These are phyloP conservation scores for Elaeis oleifera DNA, from an alignment of 202 grass and related monocot species.

Conservation along the genomic window DNA sequence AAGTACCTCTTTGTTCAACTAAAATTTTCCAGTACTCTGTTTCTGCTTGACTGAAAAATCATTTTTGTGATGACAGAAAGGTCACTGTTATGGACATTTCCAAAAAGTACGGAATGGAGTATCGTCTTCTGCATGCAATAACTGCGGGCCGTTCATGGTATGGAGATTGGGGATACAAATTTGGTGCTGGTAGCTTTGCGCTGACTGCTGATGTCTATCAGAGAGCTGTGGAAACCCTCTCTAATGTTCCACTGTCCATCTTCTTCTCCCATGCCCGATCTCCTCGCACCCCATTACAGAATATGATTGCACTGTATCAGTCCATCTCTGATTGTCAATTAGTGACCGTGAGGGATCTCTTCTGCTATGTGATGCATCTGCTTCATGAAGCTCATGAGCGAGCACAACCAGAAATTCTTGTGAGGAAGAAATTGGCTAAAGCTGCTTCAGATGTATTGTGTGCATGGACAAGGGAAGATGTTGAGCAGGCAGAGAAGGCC, in stretches of 20 bases:
- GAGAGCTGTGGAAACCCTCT: slow-evolving; percentile 56
- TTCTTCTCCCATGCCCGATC: slow-evolving; percentile 44
- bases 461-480: slow-evolving; percentile 45
- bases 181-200: slow-evolving; percentile 81
- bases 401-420: slow-evolving; percentile 14
- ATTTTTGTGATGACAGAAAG: slow-evolving; percentile 46
- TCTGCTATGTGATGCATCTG: slow-evolving; percentile 48
- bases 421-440: slow-evolving; percentile 8
- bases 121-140: slow-evolving; percentile 68
- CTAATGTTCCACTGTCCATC: slow-evolving; percentile 38
- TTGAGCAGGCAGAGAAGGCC: slow-evolving; percentile 37
- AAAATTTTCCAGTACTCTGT: no score
- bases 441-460: slow-evolving; percentile 16
- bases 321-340: slow-evolving; percentile 50
- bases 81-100: slow-evolving; percentile 99
- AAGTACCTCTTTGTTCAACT: no score
- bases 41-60: no score
- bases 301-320: slow-evolving; percentile 69
- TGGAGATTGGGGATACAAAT: slow-evolving; percentile 89
- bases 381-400: slow-evolving; percentile 40
- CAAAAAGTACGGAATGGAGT: slow-evolving; percentile 92
- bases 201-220: slow-evolving; percentile 56
- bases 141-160: slow-evolving; percentile 83
- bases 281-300: slow-evolving; percentile 49
- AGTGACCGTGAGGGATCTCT: slow-evolving; percentile 59